phyloP scores from a whole-genome alignment of 73 alveolate genomes.

The Paramecium sexaurelia region DNA sequence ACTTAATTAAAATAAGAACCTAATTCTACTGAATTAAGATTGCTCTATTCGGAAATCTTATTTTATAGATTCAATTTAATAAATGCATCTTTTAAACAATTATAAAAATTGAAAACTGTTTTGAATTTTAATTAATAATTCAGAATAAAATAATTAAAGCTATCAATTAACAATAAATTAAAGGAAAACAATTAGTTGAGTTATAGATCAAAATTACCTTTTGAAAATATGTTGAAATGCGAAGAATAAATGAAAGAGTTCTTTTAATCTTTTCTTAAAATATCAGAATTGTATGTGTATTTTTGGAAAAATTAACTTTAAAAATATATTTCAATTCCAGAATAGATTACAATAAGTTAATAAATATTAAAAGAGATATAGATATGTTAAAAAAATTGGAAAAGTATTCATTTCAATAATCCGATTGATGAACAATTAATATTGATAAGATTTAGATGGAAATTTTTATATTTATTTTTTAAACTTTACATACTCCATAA shows the following conservation, averaged over 20 bases:
- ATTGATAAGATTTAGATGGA: conserved; percentile 9
- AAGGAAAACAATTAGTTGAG: background rate
- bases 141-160: background rate
- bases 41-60: background rate
- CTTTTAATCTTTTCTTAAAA: background rate
- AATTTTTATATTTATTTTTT: background rate
- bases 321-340: background rate
- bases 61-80: background rate
- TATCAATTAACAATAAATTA: background rate
- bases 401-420: background rate
- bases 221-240: background rate
- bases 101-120: background rate
- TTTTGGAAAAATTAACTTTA: background rate
- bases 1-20: background rate
- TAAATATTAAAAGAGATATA: background rate
- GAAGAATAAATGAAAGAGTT: conserved; percentile 25
- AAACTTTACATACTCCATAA: background rate
- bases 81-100: background rate
- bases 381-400: background rate
- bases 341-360: background rate
- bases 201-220: background rate
- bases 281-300: background rate
- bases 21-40: background rate
- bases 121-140: background rate
- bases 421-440: background rate